Percentiles rank a stretch among this genome's conserved stretches.
phyloP scores from a whole-genome alignment of 2,329 filamentous ascomycete species.

The Eurotiales sp. region DNA sequence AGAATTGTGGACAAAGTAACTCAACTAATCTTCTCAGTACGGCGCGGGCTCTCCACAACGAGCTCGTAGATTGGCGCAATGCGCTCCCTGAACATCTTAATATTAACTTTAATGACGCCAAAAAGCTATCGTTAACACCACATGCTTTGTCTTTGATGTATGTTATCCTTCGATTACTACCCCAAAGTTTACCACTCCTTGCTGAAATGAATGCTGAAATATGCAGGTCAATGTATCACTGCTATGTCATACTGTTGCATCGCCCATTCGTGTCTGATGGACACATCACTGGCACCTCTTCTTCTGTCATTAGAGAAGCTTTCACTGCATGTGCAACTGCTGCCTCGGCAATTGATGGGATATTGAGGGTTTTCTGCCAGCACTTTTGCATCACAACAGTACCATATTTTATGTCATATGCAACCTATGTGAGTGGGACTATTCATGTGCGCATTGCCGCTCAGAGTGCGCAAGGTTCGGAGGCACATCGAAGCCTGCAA shows the following conservation, averaged over 20 bases:
- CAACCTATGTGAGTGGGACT: conserved; percentile 53
- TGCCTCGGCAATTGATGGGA: conserved; percentile 35
- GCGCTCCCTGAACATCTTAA: conserved; percentile 6
- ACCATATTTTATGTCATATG: conserved; percentile 50
- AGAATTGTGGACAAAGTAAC: conserved; percentile 5
- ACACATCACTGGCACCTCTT: conserved; percentile 3
- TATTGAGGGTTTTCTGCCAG: conserved; percentile 34
- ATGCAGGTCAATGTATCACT: conserved; percentile 12
- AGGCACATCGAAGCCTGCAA: conserved; percentile 25
- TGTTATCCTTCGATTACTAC: background rate
- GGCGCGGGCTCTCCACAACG: conserved; percentile 1
- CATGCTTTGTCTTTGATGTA: conserved; percentile 10
- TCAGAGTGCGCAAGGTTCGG: conserved; percentile 20
- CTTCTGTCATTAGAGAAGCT: conserved; percentile 22
- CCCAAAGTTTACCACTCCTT: too few relatives aligned
- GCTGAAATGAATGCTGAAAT: too few relatives aligned
- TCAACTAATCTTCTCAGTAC: background rate
- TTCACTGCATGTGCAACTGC: conserved; percentile 31
- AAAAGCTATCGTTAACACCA: conserved; percentile 2
- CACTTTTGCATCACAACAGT: conserved; percentile 40
- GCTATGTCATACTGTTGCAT: conserved; percentile 21
- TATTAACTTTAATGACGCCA: background rate
- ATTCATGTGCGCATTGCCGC: conserved; percentile 51
- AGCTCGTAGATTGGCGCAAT: conserved; percentile 5
- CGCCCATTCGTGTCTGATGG: conserved; percentile 14